Evolutionary conservation across 345 rosid species (phyloP).

Genomic region (Hevea brasiliensis): DNA sequence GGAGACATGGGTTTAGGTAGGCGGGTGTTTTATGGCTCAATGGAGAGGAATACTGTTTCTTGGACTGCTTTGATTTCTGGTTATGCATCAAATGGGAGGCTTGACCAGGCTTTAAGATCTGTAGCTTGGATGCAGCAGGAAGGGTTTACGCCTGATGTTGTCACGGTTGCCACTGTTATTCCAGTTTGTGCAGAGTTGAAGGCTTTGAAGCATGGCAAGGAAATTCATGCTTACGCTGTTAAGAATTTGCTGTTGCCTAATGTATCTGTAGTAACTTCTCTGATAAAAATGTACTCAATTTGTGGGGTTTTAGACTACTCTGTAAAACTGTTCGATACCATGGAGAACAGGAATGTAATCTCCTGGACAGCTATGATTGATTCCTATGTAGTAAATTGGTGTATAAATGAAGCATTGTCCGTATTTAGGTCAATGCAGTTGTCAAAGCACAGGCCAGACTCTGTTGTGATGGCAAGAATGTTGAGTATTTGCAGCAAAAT

Average conservation of each 20-base stretch:
- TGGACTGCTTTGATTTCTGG: constrained; percentile 95
- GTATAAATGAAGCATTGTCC: constrained; percentile 36
- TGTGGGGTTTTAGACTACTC: constrained; percentile 58
- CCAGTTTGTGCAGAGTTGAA: constrained; percentile 72
- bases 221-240: constrained; percentile 76
- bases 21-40: constrained; percentile 60
- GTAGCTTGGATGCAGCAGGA: constrained; percentile 73
- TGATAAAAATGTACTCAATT: constrained; percentile 83
- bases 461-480: constrained; percentile 66
- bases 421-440: constrained; percentile 64
- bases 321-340: constrained; percentile 49
- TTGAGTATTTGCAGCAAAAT: constrained; percentile 52
- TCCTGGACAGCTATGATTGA: constrained; percentile 46
- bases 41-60: constrained; percentile 65
- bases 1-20: constrained; percentile 68
- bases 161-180: constrained; percentile 67
- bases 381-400: constrained; percentile 45
- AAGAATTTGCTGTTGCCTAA: constrained; percentile 73
- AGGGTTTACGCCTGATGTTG: constrained; percentile 70
- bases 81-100: constrained; percentile 65
- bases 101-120: constrained; percentile 83
- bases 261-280: constrained; percentile 67
- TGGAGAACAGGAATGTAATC: constrained; percentile 26
- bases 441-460: constrained; percentile 71
- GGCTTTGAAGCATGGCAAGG: constrained; percentile 73